Evolutionary conservation across 352 stramenopile genomes (phyloP), one percentile per base, ranked within the genome.

Genomic region (Phytophthora tubulina): DNA sequence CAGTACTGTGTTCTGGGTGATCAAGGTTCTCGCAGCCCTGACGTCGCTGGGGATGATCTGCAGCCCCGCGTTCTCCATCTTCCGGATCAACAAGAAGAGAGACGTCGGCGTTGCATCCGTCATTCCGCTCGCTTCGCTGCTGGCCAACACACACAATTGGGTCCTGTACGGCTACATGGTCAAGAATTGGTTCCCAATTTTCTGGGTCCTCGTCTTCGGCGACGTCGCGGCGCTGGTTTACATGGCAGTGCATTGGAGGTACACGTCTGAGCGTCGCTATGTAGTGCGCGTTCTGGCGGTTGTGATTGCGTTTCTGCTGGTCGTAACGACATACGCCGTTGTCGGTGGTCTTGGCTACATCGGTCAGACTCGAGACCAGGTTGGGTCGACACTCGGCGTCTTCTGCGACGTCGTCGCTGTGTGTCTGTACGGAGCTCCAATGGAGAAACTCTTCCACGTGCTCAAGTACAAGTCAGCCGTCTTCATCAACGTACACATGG

Each of bases 201-300:
- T 86, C 55, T 63, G 49, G 15, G 63, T 72, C 42, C 79, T 78
- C 42, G 35, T 78, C 13, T 73, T 75, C 31, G 77, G 74, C 8
- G 74, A 78, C 33, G 11, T 80, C 15, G 67, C 52, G 4, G 59
- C 62, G 7, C 38, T 68, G 27, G 46, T 72, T 31, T 90, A 83
- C 65, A 56, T 88, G n/a, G 50, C 64, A 3, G 72, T 88, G 7
- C 88, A 87, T 67, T 89, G 80, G 48, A 59, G 64, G 17, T 81
- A 76, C 68, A 76, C 72, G 35, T 53, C 67, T 1, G 71, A 82
- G 15, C 76, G 67, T 10, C 45, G 54, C 11, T 61, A 53, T 31
- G 67, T 85, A 30, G 31, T 61, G 5, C 67, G 56, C 2, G 63
- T 81, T 32, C 35, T 80, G 48, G 63, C 17, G 1, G 57, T 75